Evolutionary conservation across 306 rosid genomes (phyloP).

Genomic region (Prunus mira): DNA sequence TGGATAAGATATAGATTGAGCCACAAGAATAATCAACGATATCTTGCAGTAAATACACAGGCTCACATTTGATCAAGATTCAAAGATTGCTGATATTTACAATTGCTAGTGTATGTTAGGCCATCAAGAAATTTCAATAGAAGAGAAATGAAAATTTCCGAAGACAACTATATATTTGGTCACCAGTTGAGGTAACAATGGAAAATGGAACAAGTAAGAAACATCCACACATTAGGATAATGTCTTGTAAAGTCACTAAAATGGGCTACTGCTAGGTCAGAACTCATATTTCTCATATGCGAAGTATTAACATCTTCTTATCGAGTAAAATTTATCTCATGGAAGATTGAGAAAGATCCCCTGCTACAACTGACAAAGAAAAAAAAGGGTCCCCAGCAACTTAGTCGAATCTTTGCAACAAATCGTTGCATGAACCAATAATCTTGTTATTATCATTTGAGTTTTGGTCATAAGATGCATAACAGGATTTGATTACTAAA

Average conservation of each 20-base stretch:
- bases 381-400: too few relatives aligned
- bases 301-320: too few relatives aligned
- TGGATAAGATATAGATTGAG: too few relatives aligned
- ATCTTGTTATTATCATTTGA: neutral
- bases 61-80: neutral
- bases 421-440: neutral
- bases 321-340: too few relatives aligned
- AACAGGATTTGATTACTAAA: neutral
- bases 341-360: too few relatives aligned
- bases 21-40: neutral
- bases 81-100: neutral
- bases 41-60: too few relatives aligned
- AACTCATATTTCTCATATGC: too few relatives aligned
- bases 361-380: too few relatives aligned
- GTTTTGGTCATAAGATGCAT: too few relatives aligned
- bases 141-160: neutral
- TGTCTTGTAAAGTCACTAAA: too few relatives aligned
- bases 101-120: neutral
- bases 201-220: neutral
- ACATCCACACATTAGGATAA: too few relatives aligned
- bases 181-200: neutral
- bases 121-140: slow-evolving; percentile 1
- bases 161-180: neutral
- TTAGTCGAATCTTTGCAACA: neutral
- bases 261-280: too few relatives aligned